phyloP scores from a whole-genome alignment of 108 stramenopile genomes.

The Aurantiochytrium sp. region DNA sequence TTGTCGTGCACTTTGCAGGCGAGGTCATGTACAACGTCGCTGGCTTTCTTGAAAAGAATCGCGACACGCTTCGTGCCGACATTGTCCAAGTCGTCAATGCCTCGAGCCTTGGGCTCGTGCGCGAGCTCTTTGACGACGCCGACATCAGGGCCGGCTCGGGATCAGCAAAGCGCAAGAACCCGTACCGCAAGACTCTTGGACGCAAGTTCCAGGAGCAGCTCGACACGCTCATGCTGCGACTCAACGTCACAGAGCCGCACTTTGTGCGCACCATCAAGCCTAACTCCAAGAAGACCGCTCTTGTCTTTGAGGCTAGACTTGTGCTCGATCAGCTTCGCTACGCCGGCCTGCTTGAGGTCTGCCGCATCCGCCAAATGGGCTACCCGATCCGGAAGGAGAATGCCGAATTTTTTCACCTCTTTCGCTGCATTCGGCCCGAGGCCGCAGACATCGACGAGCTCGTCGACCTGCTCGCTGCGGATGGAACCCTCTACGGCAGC shows the following conservation, averaged over 20 bases:
- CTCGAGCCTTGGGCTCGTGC: not conserved
- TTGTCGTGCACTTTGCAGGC: conserved; percentile 35
- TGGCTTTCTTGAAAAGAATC: conserved; percentile 36
- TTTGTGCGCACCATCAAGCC: conserved; percentile 41
- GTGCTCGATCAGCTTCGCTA: conserved; percentile 78
- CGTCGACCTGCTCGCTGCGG: conserved; percentile 20
- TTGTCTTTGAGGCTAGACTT: not conserved
- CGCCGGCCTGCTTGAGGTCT: conserved; percentile 94
- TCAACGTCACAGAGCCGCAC: conserved; percentile 16
- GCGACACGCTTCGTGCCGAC: conserved; percentile 24
- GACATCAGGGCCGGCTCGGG: not conserved
- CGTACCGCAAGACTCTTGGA: not conserved
- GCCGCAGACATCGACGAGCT: conserved; percentile 35
- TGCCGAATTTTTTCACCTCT: conserved; percentile 69
- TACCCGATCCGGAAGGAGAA: conserved; percentile 78
- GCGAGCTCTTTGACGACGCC: not conserved
- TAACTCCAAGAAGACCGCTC: not conserved
- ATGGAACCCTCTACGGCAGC: conserved; percentile 25
- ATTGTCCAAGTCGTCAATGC: not conserved
- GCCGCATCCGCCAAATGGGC: conserved; percentile 85
- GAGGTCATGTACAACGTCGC: conserved; percentile 13
- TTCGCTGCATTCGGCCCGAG: conserved; percentile 24
- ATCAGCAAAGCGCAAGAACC: not conserved
- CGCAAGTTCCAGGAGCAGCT: conserved; percentile 22
- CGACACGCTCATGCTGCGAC: not conserved